Evolutionary conservation across 1,284 basidiomycete species (phyloP), one percentile per base, ranked within the genome.

Genomic region (Inonotus obliquus): DNA sequence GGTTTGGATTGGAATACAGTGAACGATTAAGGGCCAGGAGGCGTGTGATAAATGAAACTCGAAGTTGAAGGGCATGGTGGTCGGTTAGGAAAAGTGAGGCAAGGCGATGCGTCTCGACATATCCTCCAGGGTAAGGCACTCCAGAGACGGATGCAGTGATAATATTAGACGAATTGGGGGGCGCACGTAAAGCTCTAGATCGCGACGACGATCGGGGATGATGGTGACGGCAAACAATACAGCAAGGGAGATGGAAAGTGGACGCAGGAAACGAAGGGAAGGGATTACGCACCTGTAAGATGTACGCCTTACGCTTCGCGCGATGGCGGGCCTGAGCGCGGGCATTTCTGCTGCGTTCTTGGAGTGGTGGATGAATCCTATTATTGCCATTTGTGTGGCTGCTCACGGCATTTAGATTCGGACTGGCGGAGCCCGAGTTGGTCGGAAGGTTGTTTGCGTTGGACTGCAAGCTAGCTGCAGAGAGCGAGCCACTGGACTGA

Each of bases 261-360:
- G 51, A 49, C 47, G 27, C 10, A 52, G 37, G 37, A 54, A 44
- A 54, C 29, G 32, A 23, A 35, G 19, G 19, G 23, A 25, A 44
- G 6, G n/a, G 21, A 37, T 37, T 57, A 75, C 81, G 66, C 65
- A 91, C 92, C 77, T 92, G 87, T 69, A 94, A 92, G 70, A 95
- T 91, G 77, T 95, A 94, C 11, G 92, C 92, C 78, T 95, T 95
- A 74, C 93, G 83, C 76, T 95, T 95, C 71, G 92, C 93, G 61
- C 92, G 85, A 79, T 95, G 92, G 69, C 92, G 80, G 58, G 92
- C 91, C 77, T 96, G 92, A 2, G 92, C 93, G 32, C 59, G 59
- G 4, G 63, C 63, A 47, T 64, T 64, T 17, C 59, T 29, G 45
- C 59, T 64, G 19, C 63, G 54, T 25, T 57, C 27, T 10, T 57